Percentiles rank a stretch among this genome's conserved stretches.
phyloP scores from a whole-genome alignment of 768 basidiomycete genomes.

The Russula olivacea region DNA sequence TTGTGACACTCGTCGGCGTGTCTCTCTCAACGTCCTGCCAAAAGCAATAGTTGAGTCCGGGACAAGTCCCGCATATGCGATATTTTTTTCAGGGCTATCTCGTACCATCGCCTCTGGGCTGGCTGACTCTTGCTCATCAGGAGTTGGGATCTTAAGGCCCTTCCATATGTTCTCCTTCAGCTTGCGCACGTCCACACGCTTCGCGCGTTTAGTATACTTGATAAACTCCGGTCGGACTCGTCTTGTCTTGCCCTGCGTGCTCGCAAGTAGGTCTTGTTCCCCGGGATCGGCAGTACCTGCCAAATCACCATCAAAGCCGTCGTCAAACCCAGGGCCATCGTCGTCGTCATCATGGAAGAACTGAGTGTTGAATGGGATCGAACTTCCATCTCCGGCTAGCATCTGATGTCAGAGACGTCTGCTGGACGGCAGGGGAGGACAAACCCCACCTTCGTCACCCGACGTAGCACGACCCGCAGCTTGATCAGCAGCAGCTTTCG shows the following conservation, averaged over 20 bases:
- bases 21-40: constrained; percentile 52
- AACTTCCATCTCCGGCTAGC: constrained; percentile 42
- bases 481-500: constrained; percentile 84
- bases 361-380: constrained; percentile 87
- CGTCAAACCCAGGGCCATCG: constrained; percentile 60
- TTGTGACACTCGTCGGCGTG: constrained; percentile 37
- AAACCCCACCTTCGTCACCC: constrained; percentile 53
- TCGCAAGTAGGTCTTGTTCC: constrained; percentile 85
- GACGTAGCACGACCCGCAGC: constrained; percentile 51
- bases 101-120: constrained; percentile 50
- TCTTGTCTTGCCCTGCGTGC: constrained; percentile 67
- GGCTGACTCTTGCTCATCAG: constrained; percentile 37
- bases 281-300: constrained; percentile 49
- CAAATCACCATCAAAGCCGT: constrained; percentile 54
- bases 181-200: constrained; percentile 92
- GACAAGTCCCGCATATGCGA: not conserved
- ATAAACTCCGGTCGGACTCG: constrained; percentile 83
- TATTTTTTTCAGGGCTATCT: not conserved
- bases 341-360: constrained; percentile 95
- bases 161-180: constrained; percentile 99
- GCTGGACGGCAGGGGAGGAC: not conserved
- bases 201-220: constrained; percentile 92
- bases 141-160: constrained; percentile 71
- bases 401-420: not conserved
- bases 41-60: not conserved